Conservation (phyloP, 805 yeast genomes). For the Suhomyces prunicola region DNA sequence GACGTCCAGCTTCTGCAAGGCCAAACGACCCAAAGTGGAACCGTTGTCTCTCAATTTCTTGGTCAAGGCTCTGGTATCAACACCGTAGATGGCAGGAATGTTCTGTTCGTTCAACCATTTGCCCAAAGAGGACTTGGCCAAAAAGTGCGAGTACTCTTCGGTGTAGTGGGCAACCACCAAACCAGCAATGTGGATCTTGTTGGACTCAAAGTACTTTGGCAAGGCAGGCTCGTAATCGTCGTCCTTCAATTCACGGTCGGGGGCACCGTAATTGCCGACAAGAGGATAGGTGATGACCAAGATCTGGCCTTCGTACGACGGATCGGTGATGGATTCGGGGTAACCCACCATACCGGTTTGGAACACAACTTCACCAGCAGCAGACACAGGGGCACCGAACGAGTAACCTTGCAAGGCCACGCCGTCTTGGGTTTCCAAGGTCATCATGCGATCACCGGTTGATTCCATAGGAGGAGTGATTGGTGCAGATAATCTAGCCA, state of each 20-base stretch:
- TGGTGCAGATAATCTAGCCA: conserved; percentile 60
- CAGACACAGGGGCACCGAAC: conserved; percentile 85
- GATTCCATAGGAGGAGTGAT: conserved; percentile 88
- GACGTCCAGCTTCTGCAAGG: conserved; percentile 49
- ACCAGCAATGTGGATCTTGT: conserved; percentile 92
- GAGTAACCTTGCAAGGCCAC: conserved; percentile 88
- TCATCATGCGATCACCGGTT: conserved; percentile 76
- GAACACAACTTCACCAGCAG: conserved; percentile 97
- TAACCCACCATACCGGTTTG: conserved; percentile 99
- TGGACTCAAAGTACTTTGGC: conserved; percentile 93
- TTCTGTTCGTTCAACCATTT: conserved; percentile 90
- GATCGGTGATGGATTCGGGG: conserved; percentile 97
- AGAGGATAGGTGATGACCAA: conserved; percentile 94
- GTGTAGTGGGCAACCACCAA: conserved; percentile 95
- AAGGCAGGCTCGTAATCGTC: conserved; percentile 73
- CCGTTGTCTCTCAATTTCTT: conserved; percentile 91
- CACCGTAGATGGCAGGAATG: conserved; percentile 95
- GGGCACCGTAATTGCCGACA: conserved; percentile 99
- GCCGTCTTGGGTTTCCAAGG: conserved; percentile 88
- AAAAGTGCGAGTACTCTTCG: conserved; percentile 89
- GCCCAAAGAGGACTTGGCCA: conserved; percentile 90
- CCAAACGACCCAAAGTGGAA: conserved; percentile 86
- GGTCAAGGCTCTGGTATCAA: conserved; percentile 93
- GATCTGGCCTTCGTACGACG: conserved; percentile 97
- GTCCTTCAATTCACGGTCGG: conserved; percentile 66